Conservation (phyloP, 352 stramenopile genomes). For the Globisporangium lucens region DNA sequence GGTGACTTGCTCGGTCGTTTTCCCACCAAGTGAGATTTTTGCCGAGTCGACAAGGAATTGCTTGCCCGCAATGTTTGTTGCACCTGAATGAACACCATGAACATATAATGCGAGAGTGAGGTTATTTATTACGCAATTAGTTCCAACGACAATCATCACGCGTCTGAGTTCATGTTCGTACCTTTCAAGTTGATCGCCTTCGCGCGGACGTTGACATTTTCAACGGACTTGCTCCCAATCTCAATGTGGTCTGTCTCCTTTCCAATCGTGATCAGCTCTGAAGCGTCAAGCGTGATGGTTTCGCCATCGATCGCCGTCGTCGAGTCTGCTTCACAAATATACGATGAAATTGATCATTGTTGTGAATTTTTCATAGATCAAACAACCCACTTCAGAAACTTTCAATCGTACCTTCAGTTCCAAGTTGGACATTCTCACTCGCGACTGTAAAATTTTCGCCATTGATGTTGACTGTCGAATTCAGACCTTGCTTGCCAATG, state of each 20-base stretch:
- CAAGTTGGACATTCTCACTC: conserved; percentile 15
- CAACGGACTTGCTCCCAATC: conserved; percentile 16
- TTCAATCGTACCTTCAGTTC: conserved; percentile 6
- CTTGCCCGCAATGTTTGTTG: conserved; percentile 23
- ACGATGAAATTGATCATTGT: background rate
- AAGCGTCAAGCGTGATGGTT: conserved; percentile 6
- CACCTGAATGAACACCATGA: conserved; percentile 15
- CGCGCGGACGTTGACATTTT: conserved; percentile 18
- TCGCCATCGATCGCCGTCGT: conserved; percentile 5
- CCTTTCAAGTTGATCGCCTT: conserved; percentile 23
- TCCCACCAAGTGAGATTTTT: conserved; percentile 30
- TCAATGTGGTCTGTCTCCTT: conserved; percentile 9
- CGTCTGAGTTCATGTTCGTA: conserved; percentile 5
- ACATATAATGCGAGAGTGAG: background rate
- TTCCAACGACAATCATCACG: background rate
- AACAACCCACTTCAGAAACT: too few species aligned
- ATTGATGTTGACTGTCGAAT: conserved; percentile 7
- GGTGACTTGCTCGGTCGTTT: conserved; percentile 30
- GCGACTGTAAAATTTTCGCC: conserved; percentile 8
- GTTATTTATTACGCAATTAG: background rate
- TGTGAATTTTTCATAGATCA: too few species aligned
- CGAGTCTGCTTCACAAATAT: conserved; percentile 4
- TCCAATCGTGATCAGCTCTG: conserved; percentile 6
- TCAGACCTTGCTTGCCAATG: conserved; percentile 6
- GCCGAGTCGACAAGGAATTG: conserved; percentile 24